phyloP scores from a whole-genome alignment of 192 early-diverging fungal species.

The Pilaira anomala region DNA sequence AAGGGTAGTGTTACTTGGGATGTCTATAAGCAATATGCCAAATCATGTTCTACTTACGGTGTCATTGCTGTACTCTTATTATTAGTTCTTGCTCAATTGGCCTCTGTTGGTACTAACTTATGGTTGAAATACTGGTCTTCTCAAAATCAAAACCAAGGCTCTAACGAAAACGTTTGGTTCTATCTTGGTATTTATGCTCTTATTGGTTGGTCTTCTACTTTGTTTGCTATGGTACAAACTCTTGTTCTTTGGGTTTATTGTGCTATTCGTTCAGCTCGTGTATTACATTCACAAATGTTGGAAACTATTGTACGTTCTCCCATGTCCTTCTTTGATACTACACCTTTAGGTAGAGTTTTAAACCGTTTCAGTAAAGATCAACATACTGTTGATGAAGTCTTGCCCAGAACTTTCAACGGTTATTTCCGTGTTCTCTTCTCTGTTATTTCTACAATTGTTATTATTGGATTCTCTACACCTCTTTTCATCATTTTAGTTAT shows the following conservation, averaged over 20 bases:
- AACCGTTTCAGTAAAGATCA: slow-evolving; percentile 93
- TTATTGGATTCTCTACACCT: slow-evolving; percentile 48
- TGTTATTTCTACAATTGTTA: slow-evolving; percentile 45
- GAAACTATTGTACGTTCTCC: slow-evolving; percentile 65
- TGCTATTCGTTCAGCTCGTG: slow-evolving; percentile 73
- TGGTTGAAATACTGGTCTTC: slow-evolving; percentile 78
- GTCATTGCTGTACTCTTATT: slow-evolving; percentile 59
- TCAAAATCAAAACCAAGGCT: slow-evolving; percentile 44
- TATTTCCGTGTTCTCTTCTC: slow-evolving; percentile 47
- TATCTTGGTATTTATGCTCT: slow-evolving; percentile 80
- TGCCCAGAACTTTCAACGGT: slow-evolving; percentile 53
- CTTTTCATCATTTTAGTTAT: slow-evolving; percentile 48
- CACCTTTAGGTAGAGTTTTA: slow-evolving; percentile 81
- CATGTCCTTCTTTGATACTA: slow-evolving; percentile 76
- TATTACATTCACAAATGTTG: slow-evolving; percentile 75
- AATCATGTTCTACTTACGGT: slow-evolving; percentile 63
- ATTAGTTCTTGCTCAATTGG: slow-evolving; percentile 52
- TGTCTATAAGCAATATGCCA: slow-evolving; percentile 82
- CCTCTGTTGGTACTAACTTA: slow-evolving; percentile 58
- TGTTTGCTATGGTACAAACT: slow-evolving; percentile 62
- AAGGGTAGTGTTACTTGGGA: slow-evolving; percentile 76
- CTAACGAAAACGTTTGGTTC: slow-evolving; percentile 43
- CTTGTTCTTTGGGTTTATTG: slow-evolving; percentile 77
- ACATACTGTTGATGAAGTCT: slow-evolving; percentile 72
- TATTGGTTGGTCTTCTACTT: slow-evolving; percentile 69